A percentile compares a stretch with the other conserved stretches of the same genome.
These are phyloP conservation scores for cucumber (Cucumis sativus) DNA, from an alignment of 306 rosid genomes.

Conservation along the genomic window Cucumber_9930_V3 NC_026659.2:25073501-25074000, in stretches of 20 bases:
- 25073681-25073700: conserved; percentile 55
- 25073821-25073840: conserved; percentile 23
- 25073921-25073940: not conserved
- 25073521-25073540: conserved; percentile 68
- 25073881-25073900: not conserved
- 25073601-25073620: conserved; percentile 44
- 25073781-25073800: conserved; percentile 66
- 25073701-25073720: conserved; percentile 70
- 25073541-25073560: conserved; percentile 51
- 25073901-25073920: not conserved
- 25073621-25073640: conserved; percentile 49
- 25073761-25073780: conserved; percentile 83
- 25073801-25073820: conserved; percentile 78
- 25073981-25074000: conserved; percentile 50
- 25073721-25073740: conserved; percentile 92
- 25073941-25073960: conserved; percentile 43
- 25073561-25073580: conserved; percentile 65
- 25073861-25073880: not conserved
- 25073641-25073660: conserved; percentile 69
- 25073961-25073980: conserved; percentile 58
- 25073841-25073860: not conserved
- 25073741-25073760: conserved; percentile 85
- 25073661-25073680: conserved; percentile 35
- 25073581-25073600: conserved; percentile 51
- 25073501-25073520: conserved; percentile 87